Evolutionary conservation across 2,329 filamentous ascomycete species (phyloP), one percentile per base, ranked within the genome.

Genomic region (Aschersonia sp.): DNA sequence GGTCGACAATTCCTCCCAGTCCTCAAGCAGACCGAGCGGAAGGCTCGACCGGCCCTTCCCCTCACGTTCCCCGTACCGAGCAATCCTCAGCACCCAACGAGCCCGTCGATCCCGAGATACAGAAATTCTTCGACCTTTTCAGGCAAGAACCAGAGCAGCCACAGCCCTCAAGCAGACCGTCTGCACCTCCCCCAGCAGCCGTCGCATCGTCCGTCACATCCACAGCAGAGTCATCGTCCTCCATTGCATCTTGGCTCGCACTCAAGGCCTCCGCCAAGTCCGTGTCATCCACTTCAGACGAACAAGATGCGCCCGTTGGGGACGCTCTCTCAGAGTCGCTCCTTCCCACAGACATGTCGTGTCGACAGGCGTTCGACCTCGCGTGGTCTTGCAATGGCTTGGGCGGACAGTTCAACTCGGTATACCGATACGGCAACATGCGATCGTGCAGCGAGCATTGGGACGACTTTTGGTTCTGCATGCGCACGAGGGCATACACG

Each of bases 391-490:
- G 92, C 75, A 86, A 92, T 62, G 87, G 84, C 0, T 72, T 95
- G 7, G 89, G 87, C 47, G 88, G 90, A 1, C 89, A 97, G 63
- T 95, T 89, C 72, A 88, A 85, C 58, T 81, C 87, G 58, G 76
- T 97, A 39, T 98, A 97, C 72, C 84, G 92, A 40, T 83, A 87
- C 60, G 92, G 92, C 52, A 69, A 72, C 42, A 69, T 94, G 58
- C 78, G 83, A 43, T 74, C 77, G 4, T 98, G 92, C 72, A 78
- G 73, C 52, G 84, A 94, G 55, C 81, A 88, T 53, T 96, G 90
- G 88, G 77, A 83, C 51, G 86, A 95, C 64, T 97, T 95, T 66
- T 94, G 89, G 85, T 90, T 96, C 68, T 98, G 92, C 72, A 96
- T 97, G 89, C 81, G 86, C 53, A 81, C 81, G 39, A 81, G 83